These are phyloP conservation scores for Drosera capensis DNA, from an alignment of 148 eudicot genomes.

Conservation along the genomic window DNA sequence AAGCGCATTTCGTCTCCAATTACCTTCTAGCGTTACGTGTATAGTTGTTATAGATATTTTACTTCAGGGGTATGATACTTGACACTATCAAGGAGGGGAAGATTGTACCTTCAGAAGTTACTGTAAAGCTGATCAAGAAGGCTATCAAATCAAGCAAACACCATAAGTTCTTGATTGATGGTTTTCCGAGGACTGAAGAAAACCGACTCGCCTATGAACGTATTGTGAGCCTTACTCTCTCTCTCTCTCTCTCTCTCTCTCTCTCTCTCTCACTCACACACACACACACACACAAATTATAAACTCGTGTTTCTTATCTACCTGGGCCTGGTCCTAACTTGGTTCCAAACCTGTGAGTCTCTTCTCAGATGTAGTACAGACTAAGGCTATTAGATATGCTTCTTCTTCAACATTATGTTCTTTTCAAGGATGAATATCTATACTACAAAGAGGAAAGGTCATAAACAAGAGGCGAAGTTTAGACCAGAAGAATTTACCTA, in stretches of 20 bases:
- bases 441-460: no score
- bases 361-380: no score
- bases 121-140: slow-evolving; percentile 56
- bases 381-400: no score
- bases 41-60: slow-evolving; percentile 5
- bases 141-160: slow-evolving; percentile 50
- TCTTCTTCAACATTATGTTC: no score
- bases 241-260: background rate
- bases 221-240: slow-evolving; percentile 42
- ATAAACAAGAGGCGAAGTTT: no score
- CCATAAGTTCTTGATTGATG: slow-evolving; percentile 78
- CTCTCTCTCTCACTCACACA: background rate
- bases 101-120: slow-evolving; percentile 92
- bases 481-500: no score
- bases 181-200: slow-evolving; percentile 89
- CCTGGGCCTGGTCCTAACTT: no score
- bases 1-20: background rate
- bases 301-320: background rate
- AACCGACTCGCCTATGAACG: slow-evolving; percentile 71
- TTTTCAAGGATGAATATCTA: no score
- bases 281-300: background rate
- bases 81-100: slow-evolving; percentile 66
- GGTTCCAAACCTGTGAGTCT: no score
- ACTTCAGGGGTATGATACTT: slow-evolving; percentile 69
- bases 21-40: background rate